phyloP scores from a whole-genome alignment of 805 yeast species.

The Starmerella scarabaei region DNA sequence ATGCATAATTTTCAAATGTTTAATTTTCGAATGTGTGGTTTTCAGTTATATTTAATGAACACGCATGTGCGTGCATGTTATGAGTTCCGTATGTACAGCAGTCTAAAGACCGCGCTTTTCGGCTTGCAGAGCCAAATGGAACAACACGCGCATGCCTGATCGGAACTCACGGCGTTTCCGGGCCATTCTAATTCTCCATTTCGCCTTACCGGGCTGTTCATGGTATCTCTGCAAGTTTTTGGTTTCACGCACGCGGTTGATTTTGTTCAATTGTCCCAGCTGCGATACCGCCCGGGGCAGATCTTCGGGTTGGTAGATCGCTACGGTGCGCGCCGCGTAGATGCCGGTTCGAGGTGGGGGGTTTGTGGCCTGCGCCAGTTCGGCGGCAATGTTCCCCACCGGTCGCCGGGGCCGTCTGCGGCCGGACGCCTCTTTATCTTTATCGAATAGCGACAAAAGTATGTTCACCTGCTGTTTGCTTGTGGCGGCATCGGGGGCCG shows the following conservation, averaged over 20 bases:
- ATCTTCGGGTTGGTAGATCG: conserved; percentile 20
- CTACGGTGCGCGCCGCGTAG: conserved; percentile 25
- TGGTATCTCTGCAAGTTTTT: conserved; percentile 23
- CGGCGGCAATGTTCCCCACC: neutral
- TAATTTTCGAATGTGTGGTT: no score
- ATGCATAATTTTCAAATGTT: no score
- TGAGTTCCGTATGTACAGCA: neutral
- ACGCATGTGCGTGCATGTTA: neutral
- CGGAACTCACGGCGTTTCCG: conserved; percentile 26
- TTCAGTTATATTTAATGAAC: neutral
- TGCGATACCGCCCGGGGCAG: conserved; percentile 21
- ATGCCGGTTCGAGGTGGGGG: conserved; percentile 26
- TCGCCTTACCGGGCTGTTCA: conserved; percentile 28
- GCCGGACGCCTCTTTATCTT: no score
- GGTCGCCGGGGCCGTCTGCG: no score
- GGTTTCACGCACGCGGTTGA: conserved; percentile 23
- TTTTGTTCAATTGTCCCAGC: conserved; percentile 21
- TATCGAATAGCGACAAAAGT: no score
- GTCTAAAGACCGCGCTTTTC: conserved; percentile 14
- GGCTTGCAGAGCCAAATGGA: conserved; percentile 27
- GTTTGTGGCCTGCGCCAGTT: neutral
- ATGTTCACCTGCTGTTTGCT: no score
- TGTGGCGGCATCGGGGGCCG: neutral
- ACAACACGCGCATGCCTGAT: conserved; percentile 26
- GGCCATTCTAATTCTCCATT: conserved; percentile 23